These are phyloP conservation scores for Kazachstania kunashirensis DNA, from an alignment of 805 yeast species.

Conservation along the genomic window DNA sequence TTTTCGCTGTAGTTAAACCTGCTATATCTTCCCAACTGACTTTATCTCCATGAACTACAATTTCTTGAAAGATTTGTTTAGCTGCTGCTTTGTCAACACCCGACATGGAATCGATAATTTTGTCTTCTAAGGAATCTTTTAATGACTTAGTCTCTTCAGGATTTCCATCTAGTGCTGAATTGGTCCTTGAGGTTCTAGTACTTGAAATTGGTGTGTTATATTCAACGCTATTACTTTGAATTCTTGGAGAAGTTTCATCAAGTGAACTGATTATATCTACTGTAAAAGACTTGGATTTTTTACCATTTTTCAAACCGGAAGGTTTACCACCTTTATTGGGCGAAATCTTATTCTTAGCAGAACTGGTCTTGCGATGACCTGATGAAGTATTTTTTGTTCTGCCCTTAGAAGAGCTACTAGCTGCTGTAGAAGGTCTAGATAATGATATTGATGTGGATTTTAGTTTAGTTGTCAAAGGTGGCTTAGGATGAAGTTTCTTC, in stretches of 20 bases:
- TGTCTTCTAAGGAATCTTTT: conserved; percentile 10
- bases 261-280: neutral
- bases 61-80: conserved; percentile 76
- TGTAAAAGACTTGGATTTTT: conserved; percentile 1
- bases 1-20: conserved; percentile 82
- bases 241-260: neutral
- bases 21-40: conserved; percentile 94
- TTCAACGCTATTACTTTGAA: neutral
- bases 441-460: no score
- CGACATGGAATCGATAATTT: conserved; percentile 29
- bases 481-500: no score
- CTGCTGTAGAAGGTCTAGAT: no score
- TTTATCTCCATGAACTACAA: conserved; percentile 81
- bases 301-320: neutral
- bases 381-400: no score
- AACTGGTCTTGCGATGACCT: no score
- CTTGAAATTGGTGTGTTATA: neutral
- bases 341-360: no score
- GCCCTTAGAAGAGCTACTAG: no score
- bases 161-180: conserved; percentile 1
- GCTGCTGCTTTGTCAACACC: conserved; percentile 80
- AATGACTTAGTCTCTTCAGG: neutral
- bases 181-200: neutral
- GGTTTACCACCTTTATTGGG: no score
- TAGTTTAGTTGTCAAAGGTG: no score